These are phyloP conservation scores for Crucibulum laeve DNA, from an alignment of 768 basidiomycete genomes.

Conservation along the genomic window DNA sequence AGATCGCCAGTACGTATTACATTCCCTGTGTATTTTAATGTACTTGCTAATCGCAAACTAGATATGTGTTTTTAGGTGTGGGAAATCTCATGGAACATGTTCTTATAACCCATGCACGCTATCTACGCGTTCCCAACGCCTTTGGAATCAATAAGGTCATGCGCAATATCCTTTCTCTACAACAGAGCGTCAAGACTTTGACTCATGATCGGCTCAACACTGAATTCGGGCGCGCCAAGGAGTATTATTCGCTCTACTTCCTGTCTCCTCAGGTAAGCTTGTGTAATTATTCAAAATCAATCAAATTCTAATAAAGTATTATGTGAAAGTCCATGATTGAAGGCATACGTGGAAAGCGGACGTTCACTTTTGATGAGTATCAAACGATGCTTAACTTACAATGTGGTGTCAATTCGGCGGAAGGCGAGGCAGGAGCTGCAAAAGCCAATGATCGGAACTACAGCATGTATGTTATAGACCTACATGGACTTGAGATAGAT, in stretches of 20 bases:
- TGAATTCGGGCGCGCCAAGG: conserved; percentile 72
- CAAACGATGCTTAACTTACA: conserved; percentile 87
- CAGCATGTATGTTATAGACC: conserved; percentile 84
- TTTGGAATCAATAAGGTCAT: conserved; percentile 84
- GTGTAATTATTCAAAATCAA: background rate
- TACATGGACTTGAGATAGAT: conserved; percentile 75
- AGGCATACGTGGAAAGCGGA: conserved; percentile 52
- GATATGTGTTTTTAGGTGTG: conserved; percentile 86
- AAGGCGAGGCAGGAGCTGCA: conserved; percentile 42
- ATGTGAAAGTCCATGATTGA: conserved; percentile 69
- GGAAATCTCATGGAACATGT: conserved; percentile 82
- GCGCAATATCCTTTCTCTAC: conserved; percentile 86
- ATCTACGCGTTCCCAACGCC: conserved; percentile 63
- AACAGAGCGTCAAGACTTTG: conserved; percentile 84
- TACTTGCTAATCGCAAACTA: conserved; percentile 19
- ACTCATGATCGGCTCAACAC: conserved; percentile 54
- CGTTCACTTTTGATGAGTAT: conserved; percentile 89
- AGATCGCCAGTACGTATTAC: conserved; percentile 59
- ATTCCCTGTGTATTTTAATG: background rate
- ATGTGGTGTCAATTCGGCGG: conserved; percentile 73
- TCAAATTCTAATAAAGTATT: background rate
- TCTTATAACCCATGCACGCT: conserved; percentile 69
- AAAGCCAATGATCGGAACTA: conserved; percentile 68
- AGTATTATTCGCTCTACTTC: conserved; percentile 79
- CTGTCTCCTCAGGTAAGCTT: conserved; percentile 64